Conservation (phyloP, 2,329 filamentous ascomycete genomes). For the Colletotrichum ledebouriae region DNA sequence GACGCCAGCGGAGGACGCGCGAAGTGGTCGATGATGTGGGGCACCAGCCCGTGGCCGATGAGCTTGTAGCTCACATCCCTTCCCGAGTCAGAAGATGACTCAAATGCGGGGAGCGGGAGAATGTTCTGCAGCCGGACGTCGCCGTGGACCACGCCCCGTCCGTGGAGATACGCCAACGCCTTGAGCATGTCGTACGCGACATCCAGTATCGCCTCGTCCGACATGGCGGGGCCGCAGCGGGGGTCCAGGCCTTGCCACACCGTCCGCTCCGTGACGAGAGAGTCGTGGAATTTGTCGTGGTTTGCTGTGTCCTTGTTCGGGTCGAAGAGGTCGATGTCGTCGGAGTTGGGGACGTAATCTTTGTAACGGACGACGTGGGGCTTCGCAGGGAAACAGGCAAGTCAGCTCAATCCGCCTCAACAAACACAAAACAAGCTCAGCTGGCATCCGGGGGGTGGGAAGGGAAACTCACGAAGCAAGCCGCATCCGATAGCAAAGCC, state of each 20-base stretch:
- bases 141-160: slow-evolving; percentile 25
- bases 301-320: neutral
- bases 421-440: slow-evolving; percentile 9
- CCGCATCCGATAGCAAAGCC: neutral
- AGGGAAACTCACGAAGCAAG: no score
- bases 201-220: slow-evolving; percentile 16
- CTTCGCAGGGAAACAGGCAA: neutral
- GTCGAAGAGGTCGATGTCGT: neutral
- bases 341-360: slow-evolving; percentile 1
- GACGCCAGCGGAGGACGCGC: neutral
- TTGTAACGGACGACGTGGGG: slow-evolving; percentile 17
- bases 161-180: slow-evolving; percentile 29
- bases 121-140: slow-evolving; percentile 12
- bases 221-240: neutral
- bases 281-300: neutral
- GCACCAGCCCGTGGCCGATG: slow-evolving; percentile 35
- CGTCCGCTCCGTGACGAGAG: slow-evolving; percentile 12
- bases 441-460: no score
- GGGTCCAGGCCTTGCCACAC: neutral
- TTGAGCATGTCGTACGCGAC: slow-evolving; percentile 25
- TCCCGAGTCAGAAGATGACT: no score
- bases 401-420: neutral
- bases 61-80: slow-evolving; percentile 10
- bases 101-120: neutral
- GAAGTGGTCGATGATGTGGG: neutral